A percentile compares a stretch with the other conserved stretches of the same genome.
Evolutionary conservation across 202 grass and related monocot genomes (phyloP).

Genomic region (Schoenoplectus tabernaemontani): DNA sequence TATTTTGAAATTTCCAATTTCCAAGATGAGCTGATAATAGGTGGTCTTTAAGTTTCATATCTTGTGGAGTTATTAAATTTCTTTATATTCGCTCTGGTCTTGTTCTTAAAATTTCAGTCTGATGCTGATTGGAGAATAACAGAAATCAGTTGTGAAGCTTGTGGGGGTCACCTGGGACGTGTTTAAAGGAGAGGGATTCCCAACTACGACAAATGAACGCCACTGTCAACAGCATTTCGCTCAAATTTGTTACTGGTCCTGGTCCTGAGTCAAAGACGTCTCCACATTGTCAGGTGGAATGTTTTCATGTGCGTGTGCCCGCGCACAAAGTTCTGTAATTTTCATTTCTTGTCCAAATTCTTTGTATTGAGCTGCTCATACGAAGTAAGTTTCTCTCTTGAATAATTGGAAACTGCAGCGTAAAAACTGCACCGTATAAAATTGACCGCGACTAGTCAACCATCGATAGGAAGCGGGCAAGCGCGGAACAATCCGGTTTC

Average conservation of each 20-base stretch:
- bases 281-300: no score
- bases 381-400: not conserved
- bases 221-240: constrained; percentile 87
- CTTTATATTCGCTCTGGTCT: not conserved
- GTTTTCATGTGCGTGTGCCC: not conserved
- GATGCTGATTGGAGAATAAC: constrained; percentile 70
- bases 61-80: not conserved
- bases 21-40: no score
- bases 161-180: constrained; percentile 77
- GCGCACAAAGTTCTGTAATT: not conserved
- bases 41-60: not conserved
- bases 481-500: no score
- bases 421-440: no score
- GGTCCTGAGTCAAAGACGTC: constrained; percentile 12
- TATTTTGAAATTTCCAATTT: not conserved
- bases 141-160: constrained; percentile 79
- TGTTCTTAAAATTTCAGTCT: constrained; percentile 33
- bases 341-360: not conserved
- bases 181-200: constrained; percentile 90
- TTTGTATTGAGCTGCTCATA: not conserved
- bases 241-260: constrained; percentile 59
- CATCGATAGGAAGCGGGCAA: no score
- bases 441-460: no score
- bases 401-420: no score
- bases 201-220: constrained; percentile 60